Conservation (phyloP, 1,139 yeast genomes). For the Protomyces inouyei region DNA sequence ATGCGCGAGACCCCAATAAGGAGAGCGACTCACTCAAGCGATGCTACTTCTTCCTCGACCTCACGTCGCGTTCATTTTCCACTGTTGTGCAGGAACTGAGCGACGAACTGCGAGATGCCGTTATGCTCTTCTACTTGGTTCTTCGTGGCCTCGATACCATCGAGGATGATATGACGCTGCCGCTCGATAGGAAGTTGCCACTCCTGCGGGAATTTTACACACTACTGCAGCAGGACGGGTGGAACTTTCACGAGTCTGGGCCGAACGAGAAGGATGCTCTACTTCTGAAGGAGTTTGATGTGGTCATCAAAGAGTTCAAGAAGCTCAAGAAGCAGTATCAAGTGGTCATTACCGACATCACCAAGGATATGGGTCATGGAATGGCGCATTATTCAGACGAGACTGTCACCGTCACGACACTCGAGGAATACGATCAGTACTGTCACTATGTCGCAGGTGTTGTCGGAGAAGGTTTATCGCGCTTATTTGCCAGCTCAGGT, state of each 20-base stretch:
- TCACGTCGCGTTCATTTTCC: conserved; percentile 85
- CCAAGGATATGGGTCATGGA: conserved; percentile 87
- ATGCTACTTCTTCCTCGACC: conserved; percentile 63
- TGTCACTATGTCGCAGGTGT: conserved; percentile 97
- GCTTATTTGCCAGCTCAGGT: conserved; percentile 64
- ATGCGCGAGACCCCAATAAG: conserved; percentile 48
- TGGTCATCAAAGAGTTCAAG: conserved; percentile 65
- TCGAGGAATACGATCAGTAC: conserved; percentile 78
- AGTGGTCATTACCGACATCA: conserved; percentile 69
- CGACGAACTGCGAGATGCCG: conserved; percentile 78
- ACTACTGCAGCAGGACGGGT: conserved; percentile 58
- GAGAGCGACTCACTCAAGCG: conserved; percentile 51
- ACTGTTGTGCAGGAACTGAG: conserved; percentile 87
- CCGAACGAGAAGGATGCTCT: conserved; percentile 75
- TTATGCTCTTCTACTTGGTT: conserved; percentile 77
- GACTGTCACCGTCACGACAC: conserved; percentile 67
- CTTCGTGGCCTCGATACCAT: conserved; percentile 91
- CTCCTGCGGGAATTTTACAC: conserved; percentile 63
- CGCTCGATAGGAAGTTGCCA: conserved; percentile 65
- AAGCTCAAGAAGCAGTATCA: conserved; percentile 70
- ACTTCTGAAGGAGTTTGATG: conserved; percentile 71
- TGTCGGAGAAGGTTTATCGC: conserved; percentile 92
- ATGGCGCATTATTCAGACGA: conserved; percentile 90
- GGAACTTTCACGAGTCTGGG: conserved; percentile 72
- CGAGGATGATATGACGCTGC: conserved; percentile 92